These are phyloP conservation scores for Monosporascus cannonballus DNA, from an alignment of 2,329 filamentous ascomycete species.

Conservation along the genomic window DNA sequence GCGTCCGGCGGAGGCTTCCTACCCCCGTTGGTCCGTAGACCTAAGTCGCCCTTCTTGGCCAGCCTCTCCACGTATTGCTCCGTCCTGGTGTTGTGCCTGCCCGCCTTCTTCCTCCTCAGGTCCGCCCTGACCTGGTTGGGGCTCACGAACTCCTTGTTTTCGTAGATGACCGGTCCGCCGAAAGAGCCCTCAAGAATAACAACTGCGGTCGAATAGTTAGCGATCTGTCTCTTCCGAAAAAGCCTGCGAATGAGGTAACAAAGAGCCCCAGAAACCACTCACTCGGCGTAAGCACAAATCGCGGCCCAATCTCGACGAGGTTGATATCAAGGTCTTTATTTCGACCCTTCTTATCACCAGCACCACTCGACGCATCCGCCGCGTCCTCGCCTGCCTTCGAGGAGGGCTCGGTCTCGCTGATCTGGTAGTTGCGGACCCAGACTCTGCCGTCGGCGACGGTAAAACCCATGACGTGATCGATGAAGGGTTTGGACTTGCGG, in stretches of 20 bases:
- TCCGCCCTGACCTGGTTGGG: slow-evolving; percentile 92
- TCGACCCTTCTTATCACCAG: slow-evolving; percentile 32
- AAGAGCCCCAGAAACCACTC: neutral
- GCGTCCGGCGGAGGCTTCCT: slow-evolving; percentile 58
- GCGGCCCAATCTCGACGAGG: slow-evolving; percentile 87
- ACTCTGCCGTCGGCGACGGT: slow-evolving; percentile 89
- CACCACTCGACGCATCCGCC: slow-evolving; percentile 25
- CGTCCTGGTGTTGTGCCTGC: slow-evolving; percentile 68
- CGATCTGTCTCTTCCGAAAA: neutral
- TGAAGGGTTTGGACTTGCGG: slow-evolving; percentile 87
- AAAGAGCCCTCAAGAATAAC: slow-evolving; percentile 94
- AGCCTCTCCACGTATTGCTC: slow-evolving; percentile 68
- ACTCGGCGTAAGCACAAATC: slow-evolving; percentile 84
- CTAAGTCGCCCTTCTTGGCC: slow-evolving; percentile 70
- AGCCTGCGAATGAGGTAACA: neutral
- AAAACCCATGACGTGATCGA: slow-evolving; percentile 93
- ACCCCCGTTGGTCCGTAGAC: slow-evolving; percentile 62
- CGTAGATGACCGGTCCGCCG: slow-evolving; percentile 92
- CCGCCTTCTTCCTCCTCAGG: slow-evolving; percentile 67
- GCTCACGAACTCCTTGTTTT: slow-evolving; percentile 95
- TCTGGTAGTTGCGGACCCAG: slow-evolving; percentile 93
- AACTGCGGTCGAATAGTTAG: slow-evolving; percentile 4
- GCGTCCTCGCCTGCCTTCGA: slow-evolving; percentile 34
- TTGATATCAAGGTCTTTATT: slow-evolving; percentile 67
- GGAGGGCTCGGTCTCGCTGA: slow-evolving; percentile 71